A percentile compares a stretch with the other conserved stretches of the same genome.
Conservation (phyloP, 2,329 filamentous ascomycete genomes). For the Trichophyton schoenleinii region DNA sequence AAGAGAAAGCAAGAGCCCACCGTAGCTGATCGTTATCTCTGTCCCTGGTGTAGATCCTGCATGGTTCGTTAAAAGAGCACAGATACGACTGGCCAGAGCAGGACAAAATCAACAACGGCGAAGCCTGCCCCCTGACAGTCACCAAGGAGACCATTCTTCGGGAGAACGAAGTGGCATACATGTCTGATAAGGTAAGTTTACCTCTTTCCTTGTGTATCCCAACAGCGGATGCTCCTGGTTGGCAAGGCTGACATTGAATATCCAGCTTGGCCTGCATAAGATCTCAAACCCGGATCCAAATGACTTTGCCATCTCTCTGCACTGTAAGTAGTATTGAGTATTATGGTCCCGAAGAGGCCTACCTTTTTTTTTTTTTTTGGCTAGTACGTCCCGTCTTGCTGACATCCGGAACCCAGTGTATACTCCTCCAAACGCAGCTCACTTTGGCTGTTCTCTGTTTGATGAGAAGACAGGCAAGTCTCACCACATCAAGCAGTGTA, state of each 20-base stretch:
- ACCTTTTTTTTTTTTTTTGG: not conserved
- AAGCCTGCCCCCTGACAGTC: constrained; percentile 45
- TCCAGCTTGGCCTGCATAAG: constrained; percentile 65
- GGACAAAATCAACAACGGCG: constrained; percentile 33
- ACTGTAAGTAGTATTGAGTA: constrained; percentile 41
- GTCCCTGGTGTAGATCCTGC: constrained; percentile 46
- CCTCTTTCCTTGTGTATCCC: not conserved
- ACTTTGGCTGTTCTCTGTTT: constrained; percentile 70
- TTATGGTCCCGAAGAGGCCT: not conserved
- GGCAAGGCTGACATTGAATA: not conserved
- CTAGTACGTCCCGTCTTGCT: not conserved
- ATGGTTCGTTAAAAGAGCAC: constrained; percentile 67
- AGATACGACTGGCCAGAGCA: constrained; percentile 59
- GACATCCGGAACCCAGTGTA: constrained; percentile 43
- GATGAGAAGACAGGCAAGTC: constrained; percentile 62
- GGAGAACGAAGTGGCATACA: constrained; percentile 70
- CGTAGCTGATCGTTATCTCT: not conserved
- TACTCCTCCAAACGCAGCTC: constrained; percentile 79
- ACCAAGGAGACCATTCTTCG: constrained; percentile 56
- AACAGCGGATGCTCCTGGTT: not conserved
- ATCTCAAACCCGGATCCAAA: constrained; percentile 60
- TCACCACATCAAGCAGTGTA: constrained; percentile 56
- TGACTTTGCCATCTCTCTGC: constrained; percentile 71
- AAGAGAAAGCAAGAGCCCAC: not conserved
- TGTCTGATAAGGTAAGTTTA: constrained; percentile 55